Conservation (phyloP, 2,329 filamentous ascomycete species). For the Fusarium sp. region DNA sequence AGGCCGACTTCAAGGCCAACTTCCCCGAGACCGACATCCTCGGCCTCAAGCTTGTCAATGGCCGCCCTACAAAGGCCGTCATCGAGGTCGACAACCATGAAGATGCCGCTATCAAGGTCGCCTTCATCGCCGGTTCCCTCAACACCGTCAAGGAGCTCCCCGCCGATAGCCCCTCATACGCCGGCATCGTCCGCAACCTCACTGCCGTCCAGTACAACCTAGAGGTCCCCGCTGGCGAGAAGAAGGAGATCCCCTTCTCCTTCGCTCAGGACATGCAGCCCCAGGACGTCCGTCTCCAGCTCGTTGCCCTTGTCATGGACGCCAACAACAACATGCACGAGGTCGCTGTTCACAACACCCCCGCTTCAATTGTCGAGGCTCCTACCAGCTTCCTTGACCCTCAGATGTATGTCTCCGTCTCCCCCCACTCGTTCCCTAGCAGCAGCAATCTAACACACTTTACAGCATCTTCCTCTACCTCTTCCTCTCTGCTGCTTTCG, state of each 20-base stretch:
- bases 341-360: slow-evolving; percentile 81
- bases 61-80: slow-evolving; percentile 83
- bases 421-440: neutral
- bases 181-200: slow-evolving; percentile 82
- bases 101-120: slow-evolving; percentile 76
- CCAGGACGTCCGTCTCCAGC: slow-evolving; percentile 82
- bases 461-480: slow-evolving; percentile 95
- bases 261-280: slow-evolving; percentile 94
- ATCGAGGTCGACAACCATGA: slow-evolving; percentile 89
- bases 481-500: slow-evolving; percentile 82
- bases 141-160: slow-evolving; percentile 65
- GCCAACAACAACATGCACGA: slow-evolving; percentile 77
- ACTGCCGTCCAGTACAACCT: slow-evolving; percentile 79
- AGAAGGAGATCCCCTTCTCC: slow-evolving; percentile 80
- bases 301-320: slow-evolving; percentile 79
- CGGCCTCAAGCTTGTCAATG: slow-evolving; percentile 95
- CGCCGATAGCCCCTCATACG: slow-evolving; percentile 56
- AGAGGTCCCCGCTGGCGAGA: slow-evolving; percentile 78
- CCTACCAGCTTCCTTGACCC: slow-evolving; percentile 93
- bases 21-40: slow-evolving; percentile 83
- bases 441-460: slow-evolving; percentile 44
- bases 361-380: slow-evolving; percentile 87
- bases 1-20: slow-evolving; percentile 72
- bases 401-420: slow-evolving; percentile 78
- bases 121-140: slow-evolving; percentile 81